Base-by-base conservation (phyloP, 1,284 basidiomycete species). In the Caloboletus firmus region DNA sequence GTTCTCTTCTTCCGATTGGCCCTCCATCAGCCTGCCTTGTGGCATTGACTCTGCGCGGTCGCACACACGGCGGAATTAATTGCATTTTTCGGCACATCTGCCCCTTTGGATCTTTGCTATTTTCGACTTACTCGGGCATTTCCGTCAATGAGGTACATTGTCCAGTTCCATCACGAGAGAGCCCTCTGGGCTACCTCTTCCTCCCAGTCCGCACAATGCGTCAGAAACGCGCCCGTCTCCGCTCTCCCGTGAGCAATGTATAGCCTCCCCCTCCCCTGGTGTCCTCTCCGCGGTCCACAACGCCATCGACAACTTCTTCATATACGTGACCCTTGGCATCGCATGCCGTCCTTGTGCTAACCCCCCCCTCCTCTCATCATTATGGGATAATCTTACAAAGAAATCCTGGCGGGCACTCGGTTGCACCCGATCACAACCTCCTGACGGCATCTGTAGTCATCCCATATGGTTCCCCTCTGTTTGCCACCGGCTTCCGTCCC, bases 401-500 rank as follows among this genome's bases (percentile, higher is more conserved):
- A 46, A 35, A 48, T 58, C 37, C 48, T 48, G 43, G n/a, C 53
- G 51, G 51, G 49, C 31, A 18, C 24, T 64, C 62, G 66, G 64
- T 50, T 61, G 56, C 53, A 54, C 39, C 68, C 65, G 68, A 65
- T 57, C 66, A 63, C 37, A 45, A 49, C 36, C 43, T 56, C 52
- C 41, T 65, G 49, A 67, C 64, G 62, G 64, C 66, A 70, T 68
- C 63, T 61, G 62, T 63, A 62, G 64, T 67, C 60, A 63, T 62
- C 62, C 69, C 72, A 72, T 69, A 73, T 72, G 72, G 68, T 56
- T 48, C 62, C 45, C 56, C 61, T 60, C 59, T 60, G 62, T 59
- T 59, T 58, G 68, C 55, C 69, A 62, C 60, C 72, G 71, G 72
- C 64, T 60, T 68, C 66, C 67, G 65, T 66, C 46, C 64, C 65